These are phyloP conservation scores for Gnaphalium uliginosum DNA, from an alignment of 129 eudicot genomes.

Conservation along the genomic window DNA sequence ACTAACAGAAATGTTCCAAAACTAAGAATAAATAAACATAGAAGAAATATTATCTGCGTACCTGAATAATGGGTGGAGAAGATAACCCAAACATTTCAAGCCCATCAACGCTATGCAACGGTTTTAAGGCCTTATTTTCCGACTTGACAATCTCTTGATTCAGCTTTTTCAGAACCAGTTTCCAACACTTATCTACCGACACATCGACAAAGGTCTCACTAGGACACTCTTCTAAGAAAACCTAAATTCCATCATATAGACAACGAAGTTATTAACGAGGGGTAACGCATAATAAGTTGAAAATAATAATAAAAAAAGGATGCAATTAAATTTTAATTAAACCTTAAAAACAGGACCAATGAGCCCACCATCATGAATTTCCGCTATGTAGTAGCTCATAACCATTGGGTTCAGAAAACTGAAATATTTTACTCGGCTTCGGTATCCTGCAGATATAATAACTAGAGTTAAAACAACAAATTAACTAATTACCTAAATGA, in stretches of 20 bases:
- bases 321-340: neutral
- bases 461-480: slow-evolving; percentile 15
- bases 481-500: neutral
- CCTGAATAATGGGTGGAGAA: slow-evolving; percentile 52
- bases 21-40: neutral
- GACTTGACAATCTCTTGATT: slow-evolving; percentile 44
- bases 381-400: slow-evolving; percentile 52
- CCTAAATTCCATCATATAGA: slow-evolving; percentile 39
- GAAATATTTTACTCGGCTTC: slow-evolving; percentile 64
- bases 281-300: neutral
- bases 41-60: neutral
- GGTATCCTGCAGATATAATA: slow-evolving; percentile 45
- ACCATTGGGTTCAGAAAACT: slow-evolving; percentile 43
- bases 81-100: slow-evolving; percentile 72
- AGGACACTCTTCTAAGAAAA: slow-evolving; percentile 61
- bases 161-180: slow-evolving; percentile 46
- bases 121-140: slow-evolving; percentile 34
- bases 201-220: slow-evolving; percentile 42
- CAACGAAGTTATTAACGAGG: neutral
- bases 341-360: slow-evolving; percentile 84
- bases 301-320: neutral
- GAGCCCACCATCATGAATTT: slow-evolving; percentile 70
- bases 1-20: neutral
- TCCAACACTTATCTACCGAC: slow-evolving; percentile 69
- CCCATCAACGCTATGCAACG: slow-evolving; percentile 43